Conservation (phyloP, 805 yeast genomes). For the Lipomyces orientalis region DNA sequence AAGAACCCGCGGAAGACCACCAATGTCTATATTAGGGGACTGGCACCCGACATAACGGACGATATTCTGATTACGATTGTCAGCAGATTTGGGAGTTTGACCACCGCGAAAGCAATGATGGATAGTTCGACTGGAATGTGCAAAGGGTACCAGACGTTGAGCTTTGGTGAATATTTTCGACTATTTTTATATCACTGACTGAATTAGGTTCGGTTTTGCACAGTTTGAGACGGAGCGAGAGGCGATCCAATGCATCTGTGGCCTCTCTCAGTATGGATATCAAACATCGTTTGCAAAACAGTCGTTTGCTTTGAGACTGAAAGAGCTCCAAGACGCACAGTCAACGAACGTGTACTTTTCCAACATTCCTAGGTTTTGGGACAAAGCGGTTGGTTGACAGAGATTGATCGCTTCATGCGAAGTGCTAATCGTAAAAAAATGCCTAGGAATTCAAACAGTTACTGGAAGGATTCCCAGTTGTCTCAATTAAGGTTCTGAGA, state of each 20-base stretch:
- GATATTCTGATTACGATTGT: conserved; percentile 53
- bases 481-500: conserved; percentile 37
- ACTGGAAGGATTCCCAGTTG: conserved; percentile 27
- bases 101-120: conserved; percentile 59
- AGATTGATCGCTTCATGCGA: not conserved
- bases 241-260: conserved; percentile 38
- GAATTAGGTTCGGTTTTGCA: conserved; percentile 49
- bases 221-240: conserved; percentile 46
- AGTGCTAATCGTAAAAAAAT: not conserved
- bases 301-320: conserved; percentile 37
- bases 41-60: conserved; percentile 61
- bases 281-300: conserved; percentile 41
- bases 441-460: conserved; percentile 34
- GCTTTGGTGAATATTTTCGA: not conserved
- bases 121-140: conserved; percentile 39
- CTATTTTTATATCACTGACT: not conserved
- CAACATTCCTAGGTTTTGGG: conserved; percentile 39
- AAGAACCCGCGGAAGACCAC: conserved; percentile 46
- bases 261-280: conserved; percentile 38
- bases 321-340: conserved; percentile 36
- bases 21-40: conserved; percentile 68
- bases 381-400: conserved; percentile 29
- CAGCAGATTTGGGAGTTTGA: conserved; percentile 53
- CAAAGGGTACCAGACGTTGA: conserved; percentile 33
- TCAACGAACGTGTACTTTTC: conserved; percentile 40